Evolutionary conservation across 108 stramenopile genomes (phyloP), one percentile per base, ranked within the genome.

Genomic region (Bacterosira constricta): DNA sequence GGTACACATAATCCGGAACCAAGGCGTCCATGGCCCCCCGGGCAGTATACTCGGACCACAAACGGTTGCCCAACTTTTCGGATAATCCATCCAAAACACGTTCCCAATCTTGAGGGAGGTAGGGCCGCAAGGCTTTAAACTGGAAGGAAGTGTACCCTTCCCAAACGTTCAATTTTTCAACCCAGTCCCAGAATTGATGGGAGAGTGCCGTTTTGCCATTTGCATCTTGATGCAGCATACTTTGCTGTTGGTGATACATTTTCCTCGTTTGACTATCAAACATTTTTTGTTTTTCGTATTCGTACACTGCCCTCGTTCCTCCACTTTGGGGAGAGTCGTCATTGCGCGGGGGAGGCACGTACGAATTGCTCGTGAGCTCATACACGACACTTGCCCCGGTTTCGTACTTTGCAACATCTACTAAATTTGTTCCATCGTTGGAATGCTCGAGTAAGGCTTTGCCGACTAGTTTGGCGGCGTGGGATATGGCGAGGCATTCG

Each of bases 21-120:
- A 85, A 35, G 41, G 83, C 73, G 42, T 86, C 60, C 41, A 86
- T 64, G 66, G 83, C 75, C 13, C 85, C 89, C 20, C 66, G 36
- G 23, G 85, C 86, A 11, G 75, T 68, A 35, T 55, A 76, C 32
- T 55, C 31, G 20, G 60, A 66, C 75, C 75, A 76, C n/a, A n/a
- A n/a, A n/a, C n/a, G n/a, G n/a, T n/a, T n/a, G n/a, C n/a, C n/a
- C n/a, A n/a, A n/a, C n/a, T n/a, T n/a, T n/a, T n/a, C n/a, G 5
- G 30, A 2, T 23, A 63, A n/a, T 20, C 26, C 23, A 37, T 69
- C 68, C 10, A 90, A 37, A 1, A 68, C 34, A n/a, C 78, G 53
- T 57, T 90, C 88, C 90, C 87, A 91, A 62, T 88, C 90, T 52
- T 91, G 69, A 26, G 90, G 90, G 59, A 91, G 76, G 45, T 77